Evolutionary conservation across 352 stramenopile genomes (phyloP).

Genomic region (Globisporangium parvum): DNA sequence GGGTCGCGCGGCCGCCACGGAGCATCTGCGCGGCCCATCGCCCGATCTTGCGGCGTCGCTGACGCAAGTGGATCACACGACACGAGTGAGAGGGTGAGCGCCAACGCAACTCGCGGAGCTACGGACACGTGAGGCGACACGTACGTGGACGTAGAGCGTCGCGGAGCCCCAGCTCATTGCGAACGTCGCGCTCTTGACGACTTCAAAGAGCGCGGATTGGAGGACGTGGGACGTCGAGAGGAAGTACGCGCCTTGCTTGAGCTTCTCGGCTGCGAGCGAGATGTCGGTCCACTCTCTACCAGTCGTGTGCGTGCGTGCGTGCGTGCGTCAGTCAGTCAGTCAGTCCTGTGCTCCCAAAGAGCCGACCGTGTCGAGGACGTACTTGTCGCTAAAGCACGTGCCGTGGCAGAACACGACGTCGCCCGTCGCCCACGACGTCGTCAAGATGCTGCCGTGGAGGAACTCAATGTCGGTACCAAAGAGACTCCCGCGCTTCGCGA

Average conservation of each 20-base stretch:
- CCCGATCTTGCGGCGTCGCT: constrained; percentile 78
- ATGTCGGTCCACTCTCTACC: constrained; percentile 73
- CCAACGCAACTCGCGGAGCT: too few species aligned
- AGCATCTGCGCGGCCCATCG: constrained; percentile 84
- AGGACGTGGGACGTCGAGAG: constrained; percentile 79
- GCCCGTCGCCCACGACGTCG: constrained; percentile 60
- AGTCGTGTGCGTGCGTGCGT: too few species aligned
- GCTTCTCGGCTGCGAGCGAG: constrained; percentile 67
- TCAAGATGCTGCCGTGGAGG: constrained; percentile 55
- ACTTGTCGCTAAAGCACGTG: constrained; percentile 82
- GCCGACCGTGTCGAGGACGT: constrained; percentile 12
- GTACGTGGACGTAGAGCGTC: constrained; percentile 82
- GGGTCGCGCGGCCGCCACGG: constrained; percentile 60
- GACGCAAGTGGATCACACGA: not conserved
- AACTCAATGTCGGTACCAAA: constrained; percentile 70
- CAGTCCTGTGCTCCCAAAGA: too few species aligned
- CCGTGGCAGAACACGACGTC: constrained; percentile 82
- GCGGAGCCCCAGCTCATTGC: constrained; percentile 80
- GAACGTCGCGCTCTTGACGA: constrained; percentile 68
- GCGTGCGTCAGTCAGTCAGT: not conserved
- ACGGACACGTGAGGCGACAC: constrained; percentile 23
- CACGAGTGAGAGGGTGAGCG: too few species aligned
- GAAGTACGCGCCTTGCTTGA: constrained; percentile 84
- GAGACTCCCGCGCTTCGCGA: constrained; percentile 27
- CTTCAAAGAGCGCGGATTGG: constrained; percentile 73